A percentile compares a stretch with the other conserved stretches of the same genome.
Evolutionary conservation across 2,329 filamentous ascomycete species (phyloP).

Genomic region (Thermoascus crustaceus): DNA sequence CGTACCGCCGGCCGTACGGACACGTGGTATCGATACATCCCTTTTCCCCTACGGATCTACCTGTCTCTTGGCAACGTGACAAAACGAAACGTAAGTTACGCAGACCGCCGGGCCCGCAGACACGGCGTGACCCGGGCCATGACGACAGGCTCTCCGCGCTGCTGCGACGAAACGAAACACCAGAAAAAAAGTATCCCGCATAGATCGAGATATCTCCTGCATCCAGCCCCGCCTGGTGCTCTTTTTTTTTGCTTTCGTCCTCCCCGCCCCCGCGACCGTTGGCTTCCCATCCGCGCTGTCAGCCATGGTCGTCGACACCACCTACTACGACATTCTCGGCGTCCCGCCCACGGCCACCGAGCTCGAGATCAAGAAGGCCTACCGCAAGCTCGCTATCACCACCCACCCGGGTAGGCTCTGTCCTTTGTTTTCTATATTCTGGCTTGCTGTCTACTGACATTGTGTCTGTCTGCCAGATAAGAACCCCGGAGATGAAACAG

Average conservation of each 20-base stretch:
- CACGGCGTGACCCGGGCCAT: too few relatives aligned
- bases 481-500: constrained; percentile 91
- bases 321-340: constrained; percentile 80
- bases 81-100: constrained; percentile 3
- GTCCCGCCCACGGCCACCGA: constrained; percentile 78
- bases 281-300: neutral
- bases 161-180: neutral
- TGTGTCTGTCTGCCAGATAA: constrained; percentile 57
- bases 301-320: constrained; percentile 75
- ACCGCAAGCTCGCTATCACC: constrained; percentile 87
- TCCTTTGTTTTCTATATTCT: constrained; percentile 3
- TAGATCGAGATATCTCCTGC: neutral
- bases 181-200: constrained; percentile 4
- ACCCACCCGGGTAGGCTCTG: constrained; percentile 66
- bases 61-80: neutral
- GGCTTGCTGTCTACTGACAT: constrained; percentile 8
- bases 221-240: too few relatives aligned
- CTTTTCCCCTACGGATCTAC: too few relatives aligned
- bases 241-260: neutral
- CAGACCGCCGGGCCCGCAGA: too few relatives aligned
- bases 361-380: constrained; percentile 94
- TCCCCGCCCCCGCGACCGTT: neutral
- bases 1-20: too few relatives aligned
- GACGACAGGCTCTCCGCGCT: neutral
- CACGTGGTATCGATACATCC: too few relatives aligned